Conservation (phyloP, 1,139 yeast genomes). For the Martiniozyma asiatica region DNA sequence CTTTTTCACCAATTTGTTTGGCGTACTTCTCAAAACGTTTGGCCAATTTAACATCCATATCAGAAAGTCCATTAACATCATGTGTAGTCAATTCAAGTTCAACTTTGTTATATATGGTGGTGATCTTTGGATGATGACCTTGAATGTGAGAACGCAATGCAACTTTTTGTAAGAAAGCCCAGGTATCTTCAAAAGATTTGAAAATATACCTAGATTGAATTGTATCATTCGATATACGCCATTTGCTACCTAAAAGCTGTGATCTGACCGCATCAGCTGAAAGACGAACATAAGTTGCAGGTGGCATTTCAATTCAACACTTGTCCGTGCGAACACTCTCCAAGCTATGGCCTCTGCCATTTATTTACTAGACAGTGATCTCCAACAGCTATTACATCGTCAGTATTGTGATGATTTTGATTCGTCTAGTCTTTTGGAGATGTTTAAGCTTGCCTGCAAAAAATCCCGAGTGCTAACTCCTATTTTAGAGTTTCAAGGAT, state of each 20-base stretch:
- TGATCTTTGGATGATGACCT: conserved; percentile 68
- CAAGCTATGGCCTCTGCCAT: conserved; percentile 43
- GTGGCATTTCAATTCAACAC: too few species aligned
- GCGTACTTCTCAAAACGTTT: conserved; percentile 32
- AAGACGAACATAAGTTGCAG: conserved; percentile 2
- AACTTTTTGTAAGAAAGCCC: conserved; percentile 55
- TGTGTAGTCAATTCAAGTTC: conserved; percentile 53
- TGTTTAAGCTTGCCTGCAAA: conserved; percentile 22
- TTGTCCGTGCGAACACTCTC: neutral
- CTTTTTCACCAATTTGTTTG: conserved; percentile 8
- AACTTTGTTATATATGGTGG: conserved; percentile 52
- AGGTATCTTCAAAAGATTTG: conserved; percentile 44
- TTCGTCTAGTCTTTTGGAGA: conserved; percentile 27
- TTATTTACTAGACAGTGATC: conserved; percentile 49
- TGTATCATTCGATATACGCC: conserved; percentile 6
- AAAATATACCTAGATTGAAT: conserved; percentile 30
- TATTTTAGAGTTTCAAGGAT: conserved; percentile 26
- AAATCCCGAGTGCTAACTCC: conserved; percentile 7
- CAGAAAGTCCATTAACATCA: conserved; percentile 46
- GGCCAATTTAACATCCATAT: conserved; percentile 52
- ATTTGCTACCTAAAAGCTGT: neutral
- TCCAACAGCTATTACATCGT: conserved; percentile 45
- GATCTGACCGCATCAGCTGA: conserved; percentile 1
- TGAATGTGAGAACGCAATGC: conserved; percentile 46
- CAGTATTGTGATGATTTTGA: conserved; percentile 49